Conservation (phyloP, 768 basidiomycete genomes). For the Tricholoma sp. region DNA sequence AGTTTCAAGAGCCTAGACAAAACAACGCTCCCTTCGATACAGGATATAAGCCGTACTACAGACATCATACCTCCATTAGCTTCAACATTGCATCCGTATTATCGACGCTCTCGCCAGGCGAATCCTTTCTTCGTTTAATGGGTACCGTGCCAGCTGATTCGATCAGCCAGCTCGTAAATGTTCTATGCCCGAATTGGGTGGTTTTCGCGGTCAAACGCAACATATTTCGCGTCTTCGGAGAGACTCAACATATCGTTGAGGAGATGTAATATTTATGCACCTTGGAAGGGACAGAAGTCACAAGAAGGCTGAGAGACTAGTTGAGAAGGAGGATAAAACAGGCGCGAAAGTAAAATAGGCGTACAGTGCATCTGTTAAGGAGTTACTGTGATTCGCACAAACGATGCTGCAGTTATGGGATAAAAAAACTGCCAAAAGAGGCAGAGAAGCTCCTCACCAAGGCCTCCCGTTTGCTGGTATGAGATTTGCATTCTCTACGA, state of each 20-base stretch:
- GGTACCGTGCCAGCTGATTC: slow-evolving; percentile 86
- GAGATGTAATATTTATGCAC: slow-evolving; percentile 29
- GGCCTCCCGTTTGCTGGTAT: slow-evolving; percentile 71
- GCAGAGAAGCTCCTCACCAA: slow-evolving; percentile 42
- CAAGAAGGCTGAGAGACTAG: slow-evolving; percentile 50
- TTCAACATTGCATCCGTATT: slow-evolving; percentile 66
- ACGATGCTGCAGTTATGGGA: slow-evolving; percentile 55
- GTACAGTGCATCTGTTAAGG: slow-evolving; percentile 81
- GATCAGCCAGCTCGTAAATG: slow-evolving; percentile 88
- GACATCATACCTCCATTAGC: slow-evolving; percentile 52
- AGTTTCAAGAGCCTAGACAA: slow-evolving; percentile 56
- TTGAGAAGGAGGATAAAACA: slow-evolving; percentile 2
- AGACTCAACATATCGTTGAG: neutral
- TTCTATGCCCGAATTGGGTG: slow-evolving; percentile 76
- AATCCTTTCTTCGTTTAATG: slow-evolving; percentile 72
- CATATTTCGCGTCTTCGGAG: slow-evolving; percentile 62
- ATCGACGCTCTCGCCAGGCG: slow-evolving; percentile 46
- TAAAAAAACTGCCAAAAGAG: neutral
- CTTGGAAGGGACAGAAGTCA: slow-evolving; percentile 65
- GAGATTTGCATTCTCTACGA: slow-evolving; percentile 70
- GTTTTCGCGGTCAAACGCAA: slow-evolving; percentile 84
- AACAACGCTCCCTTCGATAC: slow-evolving; percentile 8
- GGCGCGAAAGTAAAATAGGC: slow-evolving; percentile 16
- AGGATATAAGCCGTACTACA: neutral
- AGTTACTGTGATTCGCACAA: slow-evolving; percentile 84